Conservation (phyloP, 495 filamentous ascomycete species). For the Aspergillus incahuasiensis region DNA sequence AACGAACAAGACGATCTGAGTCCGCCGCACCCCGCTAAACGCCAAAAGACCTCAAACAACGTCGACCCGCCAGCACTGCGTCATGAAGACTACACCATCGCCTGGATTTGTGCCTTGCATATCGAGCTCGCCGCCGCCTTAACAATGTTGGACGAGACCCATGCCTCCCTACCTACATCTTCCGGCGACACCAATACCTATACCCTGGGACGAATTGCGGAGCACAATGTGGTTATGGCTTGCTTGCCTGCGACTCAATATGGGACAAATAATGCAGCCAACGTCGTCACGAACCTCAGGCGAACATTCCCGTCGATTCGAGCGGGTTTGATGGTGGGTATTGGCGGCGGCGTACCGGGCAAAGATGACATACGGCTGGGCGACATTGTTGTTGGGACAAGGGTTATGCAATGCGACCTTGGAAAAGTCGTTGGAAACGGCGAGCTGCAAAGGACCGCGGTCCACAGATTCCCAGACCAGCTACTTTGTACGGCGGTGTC, state of each 20-base stretch:
- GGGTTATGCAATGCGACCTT: constrained; percentile 41
- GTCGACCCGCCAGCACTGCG: neutral
- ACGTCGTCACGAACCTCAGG: constrained; percentile 17
- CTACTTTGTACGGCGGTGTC: constrained; percentile 14
- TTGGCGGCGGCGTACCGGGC: constrained; percentile 27
- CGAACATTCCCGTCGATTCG: constrained; percentile 24
- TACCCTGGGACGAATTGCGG: constrained; percentile 26
- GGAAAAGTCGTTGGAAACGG: constrained; percentile 27
- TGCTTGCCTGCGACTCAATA: constrained; percentile 33
- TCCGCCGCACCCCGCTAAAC: neutral
- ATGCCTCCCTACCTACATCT: constrained; percentile 13
- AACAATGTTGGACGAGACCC: constrained; percentile 28
- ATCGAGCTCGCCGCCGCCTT: constrained; percentile 33
- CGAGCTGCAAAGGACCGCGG: constrained; percentile 15
- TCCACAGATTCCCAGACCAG: neutral
- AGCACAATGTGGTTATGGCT: constrained; percentile 44
- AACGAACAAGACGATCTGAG: neutral
- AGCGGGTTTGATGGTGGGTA: constrained; percentile 30
- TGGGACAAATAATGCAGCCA: constrained; percentile 21
- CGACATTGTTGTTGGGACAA: constrained; percentile 29
- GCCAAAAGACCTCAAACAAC: neutral
- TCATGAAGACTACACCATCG: constrained; percentile 27
- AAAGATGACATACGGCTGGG: constrained; percentile 28
- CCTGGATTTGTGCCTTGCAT: constrained; percentile 33
- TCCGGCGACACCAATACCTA: constrained; percentile 29